These are phyloP conservation scores for Rhododendron simsii DNA, from an alignment of 148 eudicot genomes.

Conservation along the genomic window DNA sequence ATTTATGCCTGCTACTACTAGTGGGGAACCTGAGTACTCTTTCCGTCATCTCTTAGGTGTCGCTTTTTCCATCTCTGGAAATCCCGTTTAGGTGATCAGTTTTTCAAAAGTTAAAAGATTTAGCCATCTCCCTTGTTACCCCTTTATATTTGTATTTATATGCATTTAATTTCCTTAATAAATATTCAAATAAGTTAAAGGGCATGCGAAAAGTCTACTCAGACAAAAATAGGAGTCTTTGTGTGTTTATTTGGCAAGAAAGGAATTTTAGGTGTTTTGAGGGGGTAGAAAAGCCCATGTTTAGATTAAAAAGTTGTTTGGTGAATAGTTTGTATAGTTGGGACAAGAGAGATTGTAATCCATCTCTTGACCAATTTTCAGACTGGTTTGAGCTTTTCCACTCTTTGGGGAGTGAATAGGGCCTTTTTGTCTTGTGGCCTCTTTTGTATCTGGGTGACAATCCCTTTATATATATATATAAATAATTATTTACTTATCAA, in stretches of 20 bases:
- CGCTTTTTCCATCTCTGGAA: background rate
- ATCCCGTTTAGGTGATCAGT: background rate
- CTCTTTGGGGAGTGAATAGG: too few species aligned
- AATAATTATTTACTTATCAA: too few species aligned
- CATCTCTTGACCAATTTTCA: too few species aligned
- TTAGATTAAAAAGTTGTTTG: too few species aligned
- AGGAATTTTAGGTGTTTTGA: too few species aligned
- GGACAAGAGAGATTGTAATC: too few species aligned
- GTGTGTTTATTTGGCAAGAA: background rate
- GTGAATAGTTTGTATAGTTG: too few species aligned
- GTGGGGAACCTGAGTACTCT: background rate
- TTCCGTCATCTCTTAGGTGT: background rate
- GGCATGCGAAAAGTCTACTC: background rate
- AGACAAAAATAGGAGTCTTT: background rate
- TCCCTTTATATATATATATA: too few species aligned
- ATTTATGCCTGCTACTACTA: background rate
- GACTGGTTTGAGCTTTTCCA: too few species aligned
- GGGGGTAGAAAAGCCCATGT: too few species aligned
- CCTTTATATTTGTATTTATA: background rate
- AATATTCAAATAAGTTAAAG: background rate
- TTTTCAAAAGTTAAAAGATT: background rate
- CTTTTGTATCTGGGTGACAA: too few species aligned
- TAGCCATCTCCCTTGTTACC: background rate
- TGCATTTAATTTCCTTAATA: background rate
- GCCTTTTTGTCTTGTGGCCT: too few species aligned